phyloP scores from a whole-genome alignment of 2,329 filamentous ascomycete species.

The Ophiocordyceps camponoti-saundersi region DNA sequence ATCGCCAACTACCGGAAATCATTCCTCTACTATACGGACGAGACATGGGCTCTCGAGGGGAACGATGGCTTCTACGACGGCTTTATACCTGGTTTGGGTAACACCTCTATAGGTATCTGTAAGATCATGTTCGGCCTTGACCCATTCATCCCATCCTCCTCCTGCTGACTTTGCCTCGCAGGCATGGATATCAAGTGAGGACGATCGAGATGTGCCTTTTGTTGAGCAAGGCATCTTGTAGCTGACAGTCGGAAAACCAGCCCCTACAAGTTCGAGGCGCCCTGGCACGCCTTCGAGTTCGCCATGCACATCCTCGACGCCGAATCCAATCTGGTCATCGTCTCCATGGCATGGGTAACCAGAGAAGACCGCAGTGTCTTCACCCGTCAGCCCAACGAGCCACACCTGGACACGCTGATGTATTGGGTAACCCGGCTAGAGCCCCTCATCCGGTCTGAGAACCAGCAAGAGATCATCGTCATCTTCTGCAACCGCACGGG shows the following conservation, averaged over 20 bases:
- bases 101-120: constrained; percentile 41
- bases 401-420: constrained; percentile 55
- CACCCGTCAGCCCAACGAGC: constrained; percentile 32
- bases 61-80: constrained; percentile 29
- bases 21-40: constrained; percentile 41
- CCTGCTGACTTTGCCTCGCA: background rate
- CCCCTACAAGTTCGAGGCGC: constrained; percentile 20
- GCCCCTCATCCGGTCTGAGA: constrained; percentile 38
- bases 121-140: background rate
- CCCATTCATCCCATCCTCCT: background rate
- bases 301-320: constrained; percentile 38
- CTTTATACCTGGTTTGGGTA: constrained; percentile 28
- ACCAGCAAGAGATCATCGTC: constrained; percentile 43
- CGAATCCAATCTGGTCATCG: constrained; percentile 43
- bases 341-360: constrained; percentile 69
- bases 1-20: constrained; percentile 44
- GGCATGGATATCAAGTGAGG: constrained; percentile 43
- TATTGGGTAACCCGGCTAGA: constrained; percentile 63
- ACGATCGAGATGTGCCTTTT: constrained; percentile 4
- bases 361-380: constrained; percentile 28
- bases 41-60: constrained; percentile 43
- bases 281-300: constrained; percentile 23
- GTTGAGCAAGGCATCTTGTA: background rate
- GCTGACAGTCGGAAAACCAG: constrained; percentile 4
- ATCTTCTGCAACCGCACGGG: constrained; percentile 58